Evolutionary conservation across 108 stramenopile species (phyloP).

Genomic region (Conticribra guillardii): DNA sequence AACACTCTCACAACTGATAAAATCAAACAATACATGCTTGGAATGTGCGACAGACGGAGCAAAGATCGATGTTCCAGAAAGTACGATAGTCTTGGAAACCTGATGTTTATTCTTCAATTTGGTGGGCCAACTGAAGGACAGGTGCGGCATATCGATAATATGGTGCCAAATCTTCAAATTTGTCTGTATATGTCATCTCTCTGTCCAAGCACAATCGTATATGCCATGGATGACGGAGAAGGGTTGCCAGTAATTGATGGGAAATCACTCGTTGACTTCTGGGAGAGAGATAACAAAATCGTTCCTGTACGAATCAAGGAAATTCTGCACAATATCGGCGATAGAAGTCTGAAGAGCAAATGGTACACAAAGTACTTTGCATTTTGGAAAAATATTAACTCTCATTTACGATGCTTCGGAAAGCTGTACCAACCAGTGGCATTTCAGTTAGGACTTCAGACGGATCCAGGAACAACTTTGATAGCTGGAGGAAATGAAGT

Average conservation of each 20-base stretch:
- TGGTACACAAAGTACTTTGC: constrained; percentile 50
- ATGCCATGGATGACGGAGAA: constrained; percentile 47
- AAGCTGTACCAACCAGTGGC: constrained; percentile 63
- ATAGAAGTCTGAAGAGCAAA: constrained; percentile 19
- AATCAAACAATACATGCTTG: constrained; percentile 62
- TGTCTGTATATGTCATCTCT: constrained; percentile 65
- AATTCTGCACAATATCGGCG: constrained; percentile 24
- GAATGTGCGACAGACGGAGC: constrained; percentile 54
- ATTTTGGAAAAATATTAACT: constrained; percentile 49
- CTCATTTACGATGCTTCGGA: constrained; percentile 56
- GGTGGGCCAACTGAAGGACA: constrained; percentile 61
- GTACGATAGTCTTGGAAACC: constrained; percentile 56
- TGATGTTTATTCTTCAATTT: constrained; percentile 69
- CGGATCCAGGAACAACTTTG: constrained; percentile 59
- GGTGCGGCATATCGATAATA: constrained; percentile 72
- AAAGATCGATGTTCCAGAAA: constrained; percentile 11
- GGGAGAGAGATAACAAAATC: constrained; percentile 15
- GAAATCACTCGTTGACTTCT: constrained; percentile 23
- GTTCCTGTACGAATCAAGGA: constrained; percentile 26
- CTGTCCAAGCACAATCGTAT: constrained; percentile 67
- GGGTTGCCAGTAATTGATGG: constrained; percentile 37
- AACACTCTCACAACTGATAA: constrained; percentile 44
- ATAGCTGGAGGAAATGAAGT: constrained; percentile 75
- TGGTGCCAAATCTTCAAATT: constrained; percentile 63
- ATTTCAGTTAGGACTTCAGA: constrained; percentile 16